Evolutionary conservation across 1,284 basidiomycete genomes (phyloP).

Genomic region (Trametes pubescens): DNA sequence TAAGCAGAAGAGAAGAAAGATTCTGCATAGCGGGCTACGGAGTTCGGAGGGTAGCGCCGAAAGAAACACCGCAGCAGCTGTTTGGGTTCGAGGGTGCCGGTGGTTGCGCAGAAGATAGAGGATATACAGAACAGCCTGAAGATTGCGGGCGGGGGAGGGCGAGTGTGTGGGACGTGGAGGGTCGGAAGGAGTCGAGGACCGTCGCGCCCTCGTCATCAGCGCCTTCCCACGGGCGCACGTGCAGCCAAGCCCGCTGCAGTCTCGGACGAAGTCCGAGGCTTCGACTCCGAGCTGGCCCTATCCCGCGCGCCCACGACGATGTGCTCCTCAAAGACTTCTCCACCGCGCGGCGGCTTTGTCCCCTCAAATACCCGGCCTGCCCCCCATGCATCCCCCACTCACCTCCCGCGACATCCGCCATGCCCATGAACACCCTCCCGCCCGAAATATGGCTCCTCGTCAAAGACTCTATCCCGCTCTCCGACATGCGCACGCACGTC

Average conservation of each 20-base stretch:
- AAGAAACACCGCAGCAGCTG: not conserved
- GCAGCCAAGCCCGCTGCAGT: slow-evolving; percentile 1
- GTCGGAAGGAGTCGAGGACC: not conserved
- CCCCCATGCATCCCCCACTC: slow-evolving; percentile 1
- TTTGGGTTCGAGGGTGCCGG: not conserved
- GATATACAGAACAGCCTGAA: no score
- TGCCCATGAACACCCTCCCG: slow-evolving; percentile 8
- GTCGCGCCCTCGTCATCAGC: not conserved
- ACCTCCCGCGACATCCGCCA: not conserved
- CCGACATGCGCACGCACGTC: slow-evolving; percentile 27
- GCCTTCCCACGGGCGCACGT: not conserved
- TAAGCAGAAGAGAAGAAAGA: not conserved
- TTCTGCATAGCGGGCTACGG: not conserved
- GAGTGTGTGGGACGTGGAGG: not conserved
- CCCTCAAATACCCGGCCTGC: slow-evolving; percentile 5
- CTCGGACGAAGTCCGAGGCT: slow-evolving; percentile 3
- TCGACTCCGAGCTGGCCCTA: slow-evolving; percentile 7
- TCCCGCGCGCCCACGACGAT: slow-evolving; percentile 6
- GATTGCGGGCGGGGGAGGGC: not conserved
- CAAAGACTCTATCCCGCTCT: slow-evolving; percentile 10
- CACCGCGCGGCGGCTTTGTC: not conserved
- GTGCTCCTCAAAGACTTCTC: not conserved
- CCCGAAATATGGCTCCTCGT: slow-evolving; percentile 21
- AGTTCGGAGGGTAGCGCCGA: no score
- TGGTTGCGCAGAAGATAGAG: no score